phyloP scores from a whole-genome alignment of 352 stramenopile species.

The Phytophthora idaei region DNA sequence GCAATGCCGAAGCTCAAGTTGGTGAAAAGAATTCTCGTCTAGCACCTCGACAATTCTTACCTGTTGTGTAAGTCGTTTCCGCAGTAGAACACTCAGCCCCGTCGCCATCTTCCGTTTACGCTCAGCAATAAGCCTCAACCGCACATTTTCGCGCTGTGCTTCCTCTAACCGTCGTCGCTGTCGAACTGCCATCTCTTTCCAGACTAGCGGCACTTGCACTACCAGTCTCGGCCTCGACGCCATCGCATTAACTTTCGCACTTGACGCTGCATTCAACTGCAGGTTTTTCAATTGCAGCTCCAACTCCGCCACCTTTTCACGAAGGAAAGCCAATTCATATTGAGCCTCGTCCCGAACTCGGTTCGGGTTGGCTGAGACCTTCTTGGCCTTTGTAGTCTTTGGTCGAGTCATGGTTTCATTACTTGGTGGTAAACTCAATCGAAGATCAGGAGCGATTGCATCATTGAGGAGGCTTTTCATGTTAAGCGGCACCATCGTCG shows the following conservation, averaged over 20 bases:
- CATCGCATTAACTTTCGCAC: neutral
- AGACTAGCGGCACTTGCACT: constrained; percentile 16
- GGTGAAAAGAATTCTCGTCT: neutral
- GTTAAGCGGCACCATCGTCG: constrained; percentile 25
- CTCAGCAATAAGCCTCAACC: constrained; percentile 32
- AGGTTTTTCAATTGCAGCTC: constrained; percentile 56
- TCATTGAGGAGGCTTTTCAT: constrained; percentile 10
- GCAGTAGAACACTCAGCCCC: constrained; percentile 25
- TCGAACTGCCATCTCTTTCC: constrained; percentile 29
- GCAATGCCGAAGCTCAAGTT: neutral
- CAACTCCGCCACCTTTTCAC: constrained; percentile 61
- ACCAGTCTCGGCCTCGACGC: neutral
- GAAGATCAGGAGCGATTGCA: neutral
- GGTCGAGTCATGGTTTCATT: constrained; percentile 5
- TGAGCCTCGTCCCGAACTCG: constrained; percentile 45
- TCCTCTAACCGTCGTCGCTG: constrained; percentile 22
- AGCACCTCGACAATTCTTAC: constrained; percentile 3
- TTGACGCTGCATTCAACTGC: constrained; percentile 13
- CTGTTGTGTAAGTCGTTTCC: constrained; percentile 32
- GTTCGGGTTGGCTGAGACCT: constrained; percentile 31
- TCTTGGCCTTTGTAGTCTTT: constrained; percentile 20
- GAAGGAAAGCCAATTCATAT: constrained; percentile 70
- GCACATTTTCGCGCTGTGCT: constrained; percentile 37
- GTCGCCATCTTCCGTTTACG: constrained; percentile 34
- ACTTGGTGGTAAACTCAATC: constrained; percentile 10